A percentile compares a stretch with the other conserved stretches of the same genome.
Conservation (phyloP, 345 rosid species). For the Gossypium bickii region DNA sequence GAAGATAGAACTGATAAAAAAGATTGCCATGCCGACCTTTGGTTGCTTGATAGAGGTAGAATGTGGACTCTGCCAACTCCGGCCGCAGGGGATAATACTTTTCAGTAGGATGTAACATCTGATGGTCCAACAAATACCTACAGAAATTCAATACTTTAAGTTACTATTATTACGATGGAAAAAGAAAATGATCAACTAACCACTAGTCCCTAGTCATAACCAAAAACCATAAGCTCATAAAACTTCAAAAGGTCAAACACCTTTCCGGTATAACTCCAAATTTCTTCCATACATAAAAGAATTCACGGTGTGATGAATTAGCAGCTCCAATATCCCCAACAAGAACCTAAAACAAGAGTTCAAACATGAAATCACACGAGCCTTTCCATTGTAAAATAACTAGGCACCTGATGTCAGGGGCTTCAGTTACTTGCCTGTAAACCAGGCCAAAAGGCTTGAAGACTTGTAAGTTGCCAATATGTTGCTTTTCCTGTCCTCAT, state of each 20-base stretch:
- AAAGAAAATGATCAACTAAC: constrained; percentile 15
- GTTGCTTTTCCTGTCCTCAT: constrained; percentile 96
- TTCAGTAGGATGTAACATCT: constrained; percentile 85
- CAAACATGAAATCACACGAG: constrained; percentile 25
- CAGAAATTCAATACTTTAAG: constrained; percentile 11
- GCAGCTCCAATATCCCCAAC: constrained; percentile 92
- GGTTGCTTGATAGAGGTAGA: constrained; percentile 94
- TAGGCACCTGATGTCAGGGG: not conserved
- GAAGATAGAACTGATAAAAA: not conserved
- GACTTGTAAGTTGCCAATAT: constrained; percentile 98
- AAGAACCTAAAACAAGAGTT: constrained; percentile 62
- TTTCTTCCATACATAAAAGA: constrained; percentile 75
- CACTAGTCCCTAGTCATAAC: not conserved
- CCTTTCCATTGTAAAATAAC: not conserved
- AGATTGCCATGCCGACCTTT: constrained; percentile 50
- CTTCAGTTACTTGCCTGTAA: constrained; percentile 57
- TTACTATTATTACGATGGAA: constrained; percentile 16
- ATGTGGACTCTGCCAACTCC: constrained; percentile 93
- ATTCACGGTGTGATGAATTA: constrained; percentile 85
- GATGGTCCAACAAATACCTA: constrained; percentile 87
- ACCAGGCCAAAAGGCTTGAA: constrained; percentile 99
- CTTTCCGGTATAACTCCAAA: constrained; percentile 93
- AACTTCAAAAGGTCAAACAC: constrained; percentile 24
- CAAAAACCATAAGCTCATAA: not conserved
- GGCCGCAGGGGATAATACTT: constrained; percentile 95